Conservation (phyloP, 2,329 filamentous ascomycete species). For the Colletotrichum kahawae region DNA sequence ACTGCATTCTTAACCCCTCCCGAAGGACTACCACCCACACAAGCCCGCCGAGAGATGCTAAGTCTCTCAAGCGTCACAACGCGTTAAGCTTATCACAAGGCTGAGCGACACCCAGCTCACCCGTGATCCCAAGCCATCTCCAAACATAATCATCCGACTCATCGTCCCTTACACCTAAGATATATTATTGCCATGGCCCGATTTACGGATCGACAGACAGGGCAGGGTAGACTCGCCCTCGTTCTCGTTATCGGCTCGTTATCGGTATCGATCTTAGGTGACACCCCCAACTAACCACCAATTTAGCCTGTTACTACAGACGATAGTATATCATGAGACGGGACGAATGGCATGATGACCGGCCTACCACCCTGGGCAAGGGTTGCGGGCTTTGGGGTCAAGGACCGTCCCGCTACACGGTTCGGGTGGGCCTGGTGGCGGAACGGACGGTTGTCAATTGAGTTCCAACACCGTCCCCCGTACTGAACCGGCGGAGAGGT, state of each 20-base stretch:
- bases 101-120: not conserved
- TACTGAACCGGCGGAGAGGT: not conserved
- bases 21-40: not conserved
- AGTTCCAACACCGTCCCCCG: not conserved
- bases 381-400: not conserved
- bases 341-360: not conserved
- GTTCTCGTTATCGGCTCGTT: not conserved
- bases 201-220: not conserved
- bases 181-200: not conserved
- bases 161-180: not conserved
- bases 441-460: not conserved
- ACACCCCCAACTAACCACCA: not conserved
- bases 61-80: not conserved
- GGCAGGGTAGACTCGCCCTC: not conserved
- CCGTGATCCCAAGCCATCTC: not conserved
- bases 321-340: not conserved
- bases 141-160: not conserved
- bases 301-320: not conserved
- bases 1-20: not conserved
- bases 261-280: not conserved
- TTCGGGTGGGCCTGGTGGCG: not conserved
- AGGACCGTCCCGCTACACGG: not conserved
- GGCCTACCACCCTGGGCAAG: not conserved
- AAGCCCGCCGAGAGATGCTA: not conserved
- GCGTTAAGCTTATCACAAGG: not conserved